These are phyloP conservation scores for Chlamydomonas applanata DNA, from an alignment of 139 green algal species.

Conservation along the genomic window DNA sequence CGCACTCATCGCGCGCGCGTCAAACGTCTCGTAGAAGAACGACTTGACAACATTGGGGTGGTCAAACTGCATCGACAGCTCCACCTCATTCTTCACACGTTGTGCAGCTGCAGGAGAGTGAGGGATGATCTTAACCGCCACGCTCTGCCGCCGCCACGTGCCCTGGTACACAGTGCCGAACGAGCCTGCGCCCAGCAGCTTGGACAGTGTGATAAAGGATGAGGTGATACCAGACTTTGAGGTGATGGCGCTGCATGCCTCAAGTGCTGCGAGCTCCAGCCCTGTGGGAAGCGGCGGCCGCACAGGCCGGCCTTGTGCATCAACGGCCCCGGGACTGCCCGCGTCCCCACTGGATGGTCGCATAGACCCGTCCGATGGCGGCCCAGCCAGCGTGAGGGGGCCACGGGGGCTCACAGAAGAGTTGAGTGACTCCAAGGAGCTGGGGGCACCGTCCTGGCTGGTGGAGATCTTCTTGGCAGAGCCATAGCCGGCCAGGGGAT, in stretches of 20 bases:
- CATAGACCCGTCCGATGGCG: too few relatives aligned
- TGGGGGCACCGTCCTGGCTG: too few relatives aligned
- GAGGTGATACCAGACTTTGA: neutral
- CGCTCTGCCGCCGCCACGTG: conserved; percentile 30
- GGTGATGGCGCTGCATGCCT: neutral
- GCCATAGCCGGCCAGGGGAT: too few relatives aligned
- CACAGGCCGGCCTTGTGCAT: too few relatives aligned
- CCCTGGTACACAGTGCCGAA: conserved; percentile 33
- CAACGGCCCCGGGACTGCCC: too few relatives aligned
- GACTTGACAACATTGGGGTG: conserved; percentile 35
- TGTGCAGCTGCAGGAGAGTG: conserved; percentile 3
- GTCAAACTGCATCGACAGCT: conserved; percentile 19
- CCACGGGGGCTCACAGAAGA: too few relatives aligned
- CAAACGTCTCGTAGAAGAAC: conserved; percentile 16
- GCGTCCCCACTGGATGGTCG: too few relatives aligned
- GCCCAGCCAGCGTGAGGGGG: too few relatives aligned
- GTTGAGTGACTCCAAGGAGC: too few relatives aligned
- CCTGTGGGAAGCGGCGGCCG: too few relatives aligned
- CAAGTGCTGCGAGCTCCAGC: too few relatives aligned
- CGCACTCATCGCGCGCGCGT: neutral
- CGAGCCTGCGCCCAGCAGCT: conserved; percentile 21
- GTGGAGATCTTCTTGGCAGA: too few relatives aligned
- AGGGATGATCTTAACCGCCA: conserved; percentile 48
- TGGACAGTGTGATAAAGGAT: conserved; percentile 10
- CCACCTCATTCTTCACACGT: conserved; percentile 28